Base-by-base conservation (phyloP, 331 rosid genomes). In the Prunus yedoensis region DNA sequence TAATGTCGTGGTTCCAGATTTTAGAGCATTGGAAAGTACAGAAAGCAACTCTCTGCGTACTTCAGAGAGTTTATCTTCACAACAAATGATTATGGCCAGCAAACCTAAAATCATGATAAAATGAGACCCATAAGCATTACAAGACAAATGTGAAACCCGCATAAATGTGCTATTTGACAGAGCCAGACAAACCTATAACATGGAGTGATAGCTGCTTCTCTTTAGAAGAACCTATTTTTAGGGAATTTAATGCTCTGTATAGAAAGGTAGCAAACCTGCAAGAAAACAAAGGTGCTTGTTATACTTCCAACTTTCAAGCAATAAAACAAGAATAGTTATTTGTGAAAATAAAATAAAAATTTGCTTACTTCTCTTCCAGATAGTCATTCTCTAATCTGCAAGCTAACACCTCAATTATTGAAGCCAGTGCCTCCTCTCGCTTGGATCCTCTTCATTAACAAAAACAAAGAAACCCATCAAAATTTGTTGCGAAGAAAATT, bases 221-320 rank as follows among this genome's bases (percentile, higher is more conserved):
- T 35, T 62, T 68, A 17, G 76, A 4, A 53, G 80, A 80, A 59
- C 84, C 84, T 18, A 38, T 61, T 70, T 80, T 62, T 7, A 80
- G 8, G 32, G 46, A 64, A 23, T 35, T 6, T 23, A 80, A 63
- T 28, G 54, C 51, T 20, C 84, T 72, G 57, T 68, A 80, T 4
- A 80, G 84, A 51, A 75, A 69, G 41, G 73, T 80, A 35, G 84
- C 80, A 73, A 80, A 80, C 3, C 80, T 80, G 76, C 71, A 73
- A 74, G 20, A 43, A 52, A 54, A 71, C 16, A 66, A 18, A 56
- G 62, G 41, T 23, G 10, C 14, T 60, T 60, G 57, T 60, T 30
- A 70, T 41, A 18, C 71, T 66, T 21, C 49, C 47, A 41, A 18
- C 71, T 66, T 21, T 23, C 47, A 18, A 66, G 32, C 16, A 66